These are phyloP conservation scores for Fomitopsis schrenkii DNA, from an alignment of 1,284 basidiomycete species.

Conservation along the genomic window DNA sequence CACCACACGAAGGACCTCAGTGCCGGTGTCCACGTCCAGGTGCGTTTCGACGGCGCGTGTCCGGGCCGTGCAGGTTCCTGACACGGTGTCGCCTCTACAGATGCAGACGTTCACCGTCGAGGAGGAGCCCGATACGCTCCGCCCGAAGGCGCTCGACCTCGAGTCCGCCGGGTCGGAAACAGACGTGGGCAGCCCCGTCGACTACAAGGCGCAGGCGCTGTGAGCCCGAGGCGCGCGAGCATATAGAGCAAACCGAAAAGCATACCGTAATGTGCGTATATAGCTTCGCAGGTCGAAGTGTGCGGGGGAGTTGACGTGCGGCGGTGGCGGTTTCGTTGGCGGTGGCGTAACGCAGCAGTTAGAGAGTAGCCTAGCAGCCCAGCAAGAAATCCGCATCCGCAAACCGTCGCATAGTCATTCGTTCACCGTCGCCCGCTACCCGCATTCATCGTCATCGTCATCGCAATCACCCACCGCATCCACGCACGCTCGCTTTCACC, in stretches of 20 bases:
- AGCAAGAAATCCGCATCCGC: not conserved
- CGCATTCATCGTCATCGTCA: not conserved
- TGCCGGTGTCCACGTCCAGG: slow-evolving; percentile 50
- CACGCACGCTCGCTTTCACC: not conserved
- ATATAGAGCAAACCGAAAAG: not conserved
- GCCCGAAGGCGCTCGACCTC: slow-evolving; percentile 3
- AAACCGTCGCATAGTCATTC: not conserved
- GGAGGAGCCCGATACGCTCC: slow-evolving; percentile 18
- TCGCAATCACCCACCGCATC: not conserved
- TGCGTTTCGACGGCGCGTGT: slow-evolving; percentile 16
- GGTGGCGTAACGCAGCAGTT: not conserved
- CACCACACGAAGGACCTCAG: slow-evolving; percentile 25
- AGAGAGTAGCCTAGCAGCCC: not conserved
- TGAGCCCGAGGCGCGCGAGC: not conserved
- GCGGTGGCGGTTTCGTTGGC: not conserved
- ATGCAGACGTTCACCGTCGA: slow-evolving; percentile 29
- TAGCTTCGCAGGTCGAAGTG: not conserved
- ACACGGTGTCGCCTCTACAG: slow-evolving; percentile 7
- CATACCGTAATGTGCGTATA: not conserved
- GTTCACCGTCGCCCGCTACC: not conserved
- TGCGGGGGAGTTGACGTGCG: not conserved
- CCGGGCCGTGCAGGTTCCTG: not conserved
- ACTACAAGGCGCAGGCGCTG: slow-evolving; percentile 6
- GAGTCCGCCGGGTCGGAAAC: slow-evolving; percentile 4
- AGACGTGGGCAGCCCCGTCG: not conserved